Conservation (phyloP, 768 basidiomycete species). For the Psilocybe cubensis region DNA sequence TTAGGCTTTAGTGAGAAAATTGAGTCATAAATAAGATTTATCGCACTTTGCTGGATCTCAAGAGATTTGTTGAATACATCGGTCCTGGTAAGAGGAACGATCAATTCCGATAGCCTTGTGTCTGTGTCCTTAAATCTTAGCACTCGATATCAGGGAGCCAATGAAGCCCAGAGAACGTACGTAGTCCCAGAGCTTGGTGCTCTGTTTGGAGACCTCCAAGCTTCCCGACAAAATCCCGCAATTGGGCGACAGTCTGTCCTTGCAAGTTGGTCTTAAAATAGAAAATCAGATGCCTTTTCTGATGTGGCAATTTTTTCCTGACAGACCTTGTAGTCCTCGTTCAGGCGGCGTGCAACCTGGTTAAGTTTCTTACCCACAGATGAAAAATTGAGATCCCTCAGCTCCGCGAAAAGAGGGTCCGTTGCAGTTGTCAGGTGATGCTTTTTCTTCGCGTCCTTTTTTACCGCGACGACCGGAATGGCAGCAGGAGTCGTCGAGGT, state of each 20-base stretch:
- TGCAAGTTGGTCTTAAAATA: conserved; percentile 71
- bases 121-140: conserved; percentile 51
- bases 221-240: conserved; percentile 95
- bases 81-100: conserved; percentile 82
- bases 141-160: conserved; percentile 31
- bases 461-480: conserved; percentile 51
- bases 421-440: conserved; percentile 78
- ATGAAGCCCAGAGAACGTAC: conserved; percentile 57
- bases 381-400: conserved; percentile 93
- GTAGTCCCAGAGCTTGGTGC: conserved; percentile 85
- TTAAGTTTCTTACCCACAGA: conserved; percentile 84
- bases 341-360: conserved; percentile 79
- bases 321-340: conserved; percentile 88
- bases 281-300: conserved; percentile 7
- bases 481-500: conserved; percentile 39
- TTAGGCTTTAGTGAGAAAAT: conserved; percentile 1
- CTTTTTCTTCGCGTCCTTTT: conserved; percentile 87
- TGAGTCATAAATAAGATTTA: conserved; percentile 2
- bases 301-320: not conserved
- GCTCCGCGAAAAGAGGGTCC: conserved; percentile 80
- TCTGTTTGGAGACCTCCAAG: conserved; percentile 91
- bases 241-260: conserved; percentile 88
- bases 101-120: conserved; percentile 90
- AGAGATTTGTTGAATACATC: conserved; percentile 90
- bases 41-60: conserved; percentile 92